Evolutionary conservation across 345 rosid species (phyloP).

Genomic region (Brassica incana): DNA sequence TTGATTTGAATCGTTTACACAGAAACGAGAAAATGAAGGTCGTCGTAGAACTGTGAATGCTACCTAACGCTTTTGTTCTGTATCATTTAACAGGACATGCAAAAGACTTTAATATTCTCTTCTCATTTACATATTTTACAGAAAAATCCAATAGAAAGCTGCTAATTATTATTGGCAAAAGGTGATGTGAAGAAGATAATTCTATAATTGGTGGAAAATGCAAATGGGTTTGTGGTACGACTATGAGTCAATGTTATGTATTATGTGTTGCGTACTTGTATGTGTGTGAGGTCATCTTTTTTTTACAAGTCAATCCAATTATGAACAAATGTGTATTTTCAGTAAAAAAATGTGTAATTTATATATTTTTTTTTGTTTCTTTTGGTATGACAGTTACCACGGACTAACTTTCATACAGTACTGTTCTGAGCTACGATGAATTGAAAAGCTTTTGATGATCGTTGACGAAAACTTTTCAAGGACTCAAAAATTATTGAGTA

Average conservation of each 20-base stretch:
- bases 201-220: neutral
- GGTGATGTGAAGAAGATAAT: neutral
- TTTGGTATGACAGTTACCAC: no score
- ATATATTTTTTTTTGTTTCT: no score
- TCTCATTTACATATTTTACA: constrained; percentile 1
- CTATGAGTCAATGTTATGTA: neutral
- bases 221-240: neutral
- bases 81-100: constrained; percentile 9
- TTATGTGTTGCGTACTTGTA: neutral
- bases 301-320: constrained; percentile 1
- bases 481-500: neutral
- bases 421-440: neutral
- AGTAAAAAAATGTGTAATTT: no score
- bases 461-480: neutral
- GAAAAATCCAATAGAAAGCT: neutral
- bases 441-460: neutral
- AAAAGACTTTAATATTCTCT: neutral
- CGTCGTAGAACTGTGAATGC: neutral
- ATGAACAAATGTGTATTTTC: neutral
- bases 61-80: constrained; percentile 29
- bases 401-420: neutral
- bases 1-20: constrained; percentile 19
- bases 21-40: constrained; percentile 8
- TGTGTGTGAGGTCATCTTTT: constrained; percentile 1
- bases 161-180: constrained; percentile 5